A percentile compares a stretch with the other conserved stretches of the same genome.
Conservation (phyloP, 345 rosid species). For the Cardamine occulta region DNA sequence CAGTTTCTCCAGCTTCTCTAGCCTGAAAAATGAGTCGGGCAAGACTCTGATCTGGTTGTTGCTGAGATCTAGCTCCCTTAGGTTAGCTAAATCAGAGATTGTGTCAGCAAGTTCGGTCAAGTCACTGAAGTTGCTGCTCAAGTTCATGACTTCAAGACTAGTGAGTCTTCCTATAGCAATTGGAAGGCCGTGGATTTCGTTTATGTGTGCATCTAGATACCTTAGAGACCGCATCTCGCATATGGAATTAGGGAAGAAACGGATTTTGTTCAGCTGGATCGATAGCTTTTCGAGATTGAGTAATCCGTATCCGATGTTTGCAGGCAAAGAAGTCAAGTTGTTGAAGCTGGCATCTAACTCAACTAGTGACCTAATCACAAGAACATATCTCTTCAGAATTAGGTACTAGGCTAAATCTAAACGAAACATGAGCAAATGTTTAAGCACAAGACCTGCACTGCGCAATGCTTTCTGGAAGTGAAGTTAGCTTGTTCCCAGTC, state of each 20-base stretch:
- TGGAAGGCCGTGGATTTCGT: slow-evolving; percentile 88
- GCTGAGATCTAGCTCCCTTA: slow-evolving; percentile 86
- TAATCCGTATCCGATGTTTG: slow-evolving; percentile 74
- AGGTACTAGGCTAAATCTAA: background rate
- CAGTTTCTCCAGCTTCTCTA: slow-evolving; percentile 70
- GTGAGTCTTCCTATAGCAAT: slow-evolving; percentile 68
- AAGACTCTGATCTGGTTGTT: slow-evolving; percentile 88
- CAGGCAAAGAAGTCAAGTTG: slow-evolving; percentile 68
- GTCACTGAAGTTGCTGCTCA: slow-evolving; percentile 88
- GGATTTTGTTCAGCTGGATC: slow-evolving; percentile 75
- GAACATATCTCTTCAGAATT: slow-evolving; percentile 18
- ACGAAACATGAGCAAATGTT: background rate
- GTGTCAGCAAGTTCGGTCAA: slow-evolving; percentile 76
- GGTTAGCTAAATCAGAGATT: slow-evolving; percentile 67
- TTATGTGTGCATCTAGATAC: slow-evolving; percentile 87
- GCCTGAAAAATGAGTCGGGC: slow-evolving; percentile 77
- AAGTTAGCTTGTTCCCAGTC: slow-evolving; percentile 72
- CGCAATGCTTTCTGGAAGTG: slow-evolving; percentile 81
- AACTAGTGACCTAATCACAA: slow-evolving; percentile 48
- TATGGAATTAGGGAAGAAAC: slow-evolving; percentile 67
- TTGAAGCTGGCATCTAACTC: slow-evolving; percentile 93
- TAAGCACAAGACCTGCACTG: slow-evolving; percentile 40
- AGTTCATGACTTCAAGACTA: slow-evolving; percentile 74
- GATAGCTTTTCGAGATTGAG: slow-evolving; percentile 71
- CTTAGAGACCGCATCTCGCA: slow-evolving; percentile 78